Conservation (phyloP, 345 rosid genomes). For the Pistacia atlantica region DNA sequence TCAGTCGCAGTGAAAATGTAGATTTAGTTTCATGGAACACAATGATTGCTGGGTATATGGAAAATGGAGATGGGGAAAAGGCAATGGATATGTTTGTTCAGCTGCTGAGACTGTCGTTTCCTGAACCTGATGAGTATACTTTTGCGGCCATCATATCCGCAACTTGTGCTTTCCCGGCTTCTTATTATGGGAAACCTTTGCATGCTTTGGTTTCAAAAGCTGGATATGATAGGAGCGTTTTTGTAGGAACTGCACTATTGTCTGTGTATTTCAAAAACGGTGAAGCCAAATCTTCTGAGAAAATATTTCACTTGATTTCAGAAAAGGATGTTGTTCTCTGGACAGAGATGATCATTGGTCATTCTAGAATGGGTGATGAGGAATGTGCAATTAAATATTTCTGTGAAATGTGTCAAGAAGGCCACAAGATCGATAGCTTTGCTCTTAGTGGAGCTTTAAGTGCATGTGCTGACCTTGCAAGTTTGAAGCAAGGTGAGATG, state of each 20-base stretch:
- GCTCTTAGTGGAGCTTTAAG: slow-evolving; percentile 74
- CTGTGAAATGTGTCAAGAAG: slow-evolving; percentile 52
- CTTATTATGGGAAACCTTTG: slow-evolving; percentile 56
- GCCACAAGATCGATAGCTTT: slow-evolving; percentile 60
- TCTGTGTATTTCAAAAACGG: slow-evolving; percentile 74
- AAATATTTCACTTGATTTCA: slow-evolving; percentile 42
- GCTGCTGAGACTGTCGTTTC: slow-evolving; percentile 38
- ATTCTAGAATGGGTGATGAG: slow-evolving; percentile 66
- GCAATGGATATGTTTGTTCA: slow-evolving; percentile 57
- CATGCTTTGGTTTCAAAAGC: slow-evolving; percentile 60
- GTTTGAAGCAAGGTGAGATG: slow-evolving; percentile 71
- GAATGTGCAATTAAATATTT: slow-evolving; percentile 55
- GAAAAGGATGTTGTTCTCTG: slow-evolving; percentile 78
- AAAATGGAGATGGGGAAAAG: slow-evolving; percentile 54
- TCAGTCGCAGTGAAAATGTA: slow-evolving; percentile 45
- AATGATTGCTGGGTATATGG: slow-evolving; percentile 66
- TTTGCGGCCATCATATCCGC: slow-evolving; percentile 70
- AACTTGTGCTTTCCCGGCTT: slow-evolving; percentile 34
- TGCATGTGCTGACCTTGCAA: slow-evolving; percentile 76
- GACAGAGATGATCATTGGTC: slow-evolving; percentile 89
- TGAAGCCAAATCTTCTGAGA: slow-evolving; percentile 53
- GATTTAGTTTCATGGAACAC: slow-evolving; percentile 88
- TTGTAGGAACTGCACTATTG: slow-evolving; percentile 65
- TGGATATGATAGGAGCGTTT: slow-evolving; percentile 56
- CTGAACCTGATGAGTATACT: slow-evolving; percentile 78